Evolutionary conservation across 2,329 filamentous ascomycete genomes (phyloP).

Genomic region (Xylaria sp.): DNA sequence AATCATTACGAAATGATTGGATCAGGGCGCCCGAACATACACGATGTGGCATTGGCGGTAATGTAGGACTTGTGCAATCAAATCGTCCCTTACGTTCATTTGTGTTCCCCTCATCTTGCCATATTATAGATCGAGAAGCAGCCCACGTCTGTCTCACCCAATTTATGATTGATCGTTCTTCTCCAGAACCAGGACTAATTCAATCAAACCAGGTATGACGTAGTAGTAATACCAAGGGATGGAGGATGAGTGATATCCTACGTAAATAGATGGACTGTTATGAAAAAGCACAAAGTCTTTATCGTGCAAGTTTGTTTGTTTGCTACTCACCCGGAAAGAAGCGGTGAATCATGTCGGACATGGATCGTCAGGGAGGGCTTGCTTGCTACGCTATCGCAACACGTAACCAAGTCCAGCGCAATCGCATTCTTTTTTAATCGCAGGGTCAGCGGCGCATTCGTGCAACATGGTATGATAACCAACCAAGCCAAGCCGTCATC

Average conservation of each 20-base stretch:
- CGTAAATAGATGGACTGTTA: not conserved
- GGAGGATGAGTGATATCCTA: not conserved
- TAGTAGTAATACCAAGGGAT: not conserved
- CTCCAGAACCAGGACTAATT: not conserved
- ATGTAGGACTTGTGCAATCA: not conserved
- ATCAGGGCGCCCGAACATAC: too few relatives aligned
- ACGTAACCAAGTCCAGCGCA: slow-evolving; percentile 7
- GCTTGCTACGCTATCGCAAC: slow-evolving; percentile 2
- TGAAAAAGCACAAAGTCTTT: not conserved
- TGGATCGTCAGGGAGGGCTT: slow-evolving; percentile 11
- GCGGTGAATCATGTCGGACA: slow-evolving; percentile 35
- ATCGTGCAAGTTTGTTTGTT: not conserved
- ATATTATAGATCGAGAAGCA: not conserved
- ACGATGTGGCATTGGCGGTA: not conserved
- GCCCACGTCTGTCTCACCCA: not conserved
- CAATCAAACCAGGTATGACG: not conserved
- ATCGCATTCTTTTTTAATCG: slow-evolving; percentile 4
- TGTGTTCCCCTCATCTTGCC: not conserved
- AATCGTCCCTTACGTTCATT: slow-evolving; percentile 5
- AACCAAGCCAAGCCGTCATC: not conserved
- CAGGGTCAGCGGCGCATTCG: slow-evolving; percentile 10
- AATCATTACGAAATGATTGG: not conserved
- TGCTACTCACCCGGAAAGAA: slow-evolving; percentile 15
- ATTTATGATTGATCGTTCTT: not conserved
- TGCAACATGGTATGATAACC: slow-evolving; percentile 10